Evolutionary conservation across 2,329 filamentous ascomycete species (phyloP), one percentile per base, ranked within the genome.

Genomic region (Clonostachys solani): DNA sequence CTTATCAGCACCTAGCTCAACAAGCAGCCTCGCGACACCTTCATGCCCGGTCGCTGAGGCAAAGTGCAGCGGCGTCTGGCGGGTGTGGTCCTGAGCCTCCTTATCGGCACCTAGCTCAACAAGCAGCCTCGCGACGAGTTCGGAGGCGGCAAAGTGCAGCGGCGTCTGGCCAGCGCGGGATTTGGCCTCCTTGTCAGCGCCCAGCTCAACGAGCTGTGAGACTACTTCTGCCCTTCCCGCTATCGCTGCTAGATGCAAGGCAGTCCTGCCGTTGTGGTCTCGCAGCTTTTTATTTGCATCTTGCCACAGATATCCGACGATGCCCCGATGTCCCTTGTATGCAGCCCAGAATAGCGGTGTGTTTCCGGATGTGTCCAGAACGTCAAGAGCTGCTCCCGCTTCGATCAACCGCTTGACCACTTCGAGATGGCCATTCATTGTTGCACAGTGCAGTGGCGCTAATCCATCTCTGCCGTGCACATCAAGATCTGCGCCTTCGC

Each of bases 401-500:
- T 36, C 34, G 10, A 10, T 36, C 10, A 36, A n/a, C 10, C 10
- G 10, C n/a, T 36, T 41, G 10, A 41, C 16, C 9, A 17, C 17
- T 17, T 41, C 40, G 10, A 17, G 16, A 9, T 9, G 9, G 10
- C 40, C 40, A 17, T 17, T 10, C 16, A 9, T 17, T 10, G 40
- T 10, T 41, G 40, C 40, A 10, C 12, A 13, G 16, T 41, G 40
- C 10, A 41, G 17, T 9, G 40, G 40, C 10, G 10, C 18, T 9
- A 17, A 10, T 18, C 40, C 40, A 18, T 18, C 40, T 41, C 40
- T 41, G 12, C 10, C 40, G 12, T 41, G 9, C 16, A 17, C 42
- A 16, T 48, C 42, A 38, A 48, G 42, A 34, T 48, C 19, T 18
- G 47, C 47, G 7, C 47, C 47, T 5, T 16, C 5, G 9, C 45